phyloP scores from a whole-genome alignment of 2,329 filamentous ascomycete species.

The Aspergillus uvarum region DNA sequence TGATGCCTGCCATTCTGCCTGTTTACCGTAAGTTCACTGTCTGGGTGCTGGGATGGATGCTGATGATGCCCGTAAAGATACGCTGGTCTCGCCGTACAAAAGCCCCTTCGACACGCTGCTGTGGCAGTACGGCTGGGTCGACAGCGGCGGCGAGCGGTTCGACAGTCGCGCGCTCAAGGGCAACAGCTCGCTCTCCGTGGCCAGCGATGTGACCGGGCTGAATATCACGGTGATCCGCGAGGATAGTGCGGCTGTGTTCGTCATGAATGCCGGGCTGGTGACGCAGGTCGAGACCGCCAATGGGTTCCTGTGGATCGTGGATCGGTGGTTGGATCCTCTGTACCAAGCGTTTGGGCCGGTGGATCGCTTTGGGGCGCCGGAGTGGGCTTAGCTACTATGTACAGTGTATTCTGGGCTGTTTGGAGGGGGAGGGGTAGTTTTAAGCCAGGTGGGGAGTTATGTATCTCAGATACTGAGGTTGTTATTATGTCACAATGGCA shows the following conservation, averaged over 20 bases:
- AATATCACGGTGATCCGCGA: neutral
- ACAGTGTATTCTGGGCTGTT: too few species aligned
- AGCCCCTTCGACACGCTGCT: neutral
- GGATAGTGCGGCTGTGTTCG: neutral
- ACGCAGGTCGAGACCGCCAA: neutral
- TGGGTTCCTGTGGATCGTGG: conserved; percentile 1
- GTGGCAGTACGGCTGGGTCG: neutral
- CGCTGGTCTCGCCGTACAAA: neutral
- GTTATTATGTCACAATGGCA: too few species aligned
- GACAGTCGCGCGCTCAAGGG: neutral
- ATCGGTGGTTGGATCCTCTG: conserved; percentile 1
- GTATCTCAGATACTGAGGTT: too few species aligned
- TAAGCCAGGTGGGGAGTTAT: too few species aligned
- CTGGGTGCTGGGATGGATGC: too few species aligned
- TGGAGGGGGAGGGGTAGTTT: too few species aligned
- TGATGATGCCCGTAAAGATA: neutral
- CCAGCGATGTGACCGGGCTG: neutral
- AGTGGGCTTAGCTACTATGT: neutral
- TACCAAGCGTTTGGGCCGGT: neutral
- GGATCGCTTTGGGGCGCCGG: neutral
- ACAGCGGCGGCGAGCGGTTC: neutral
- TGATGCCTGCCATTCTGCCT: neutral
- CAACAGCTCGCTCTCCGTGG: neutral
- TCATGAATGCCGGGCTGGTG: neutral
- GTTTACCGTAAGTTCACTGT: neutral